Evolutionary conservation across 108 stramenopile species (phyloP).

Genomic region (Epithemia pelagica): DNA sequence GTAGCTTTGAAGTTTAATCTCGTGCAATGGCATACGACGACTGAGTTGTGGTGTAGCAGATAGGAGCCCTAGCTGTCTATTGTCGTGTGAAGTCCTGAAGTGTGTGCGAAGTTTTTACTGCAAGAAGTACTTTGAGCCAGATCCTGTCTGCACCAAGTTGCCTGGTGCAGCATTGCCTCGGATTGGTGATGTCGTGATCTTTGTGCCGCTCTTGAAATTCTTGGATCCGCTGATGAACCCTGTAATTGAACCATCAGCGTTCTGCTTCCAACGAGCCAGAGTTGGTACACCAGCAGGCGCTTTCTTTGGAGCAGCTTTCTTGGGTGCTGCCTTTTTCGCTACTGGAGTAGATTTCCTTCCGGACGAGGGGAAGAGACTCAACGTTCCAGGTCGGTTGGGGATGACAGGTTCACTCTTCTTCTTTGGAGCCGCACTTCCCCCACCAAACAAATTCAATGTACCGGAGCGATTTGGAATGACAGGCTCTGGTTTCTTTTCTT

Average conservation of each 20-base stretch:
- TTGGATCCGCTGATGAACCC: constrained; percentile 68
- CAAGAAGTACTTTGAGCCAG: constrained; percentile 77
- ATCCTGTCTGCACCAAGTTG: constrained; percentile 59
- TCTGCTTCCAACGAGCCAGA: constrained; percentile 66
- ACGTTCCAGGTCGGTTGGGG: constrained; percentile 18
- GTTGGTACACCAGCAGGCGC: constrained; percentile 48
- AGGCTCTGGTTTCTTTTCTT: neutral
- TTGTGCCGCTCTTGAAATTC: constrained; percentile 61
- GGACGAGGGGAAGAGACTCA: constrained; percentile 13
- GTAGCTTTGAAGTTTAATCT: neutral
- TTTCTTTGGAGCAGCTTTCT: constrained; percentile 19
- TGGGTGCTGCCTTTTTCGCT: constrained; percentile 12
- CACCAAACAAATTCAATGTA: constrained; percentile 41
- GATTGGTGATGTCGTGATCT: constrained; percentile 83
- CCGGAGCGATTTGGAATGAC: constrained; percentile 23
- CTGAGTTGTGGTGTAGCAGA: too few species aligned
- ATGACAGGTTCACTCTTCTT: constrained; percentile 14
- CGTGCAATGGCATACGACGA: too few species aligned
- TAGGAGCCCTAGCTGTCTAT: too few species aligned
- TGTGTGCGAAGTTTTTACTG: constrained; percentile 27
- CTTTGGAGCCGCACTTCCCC: constrained; percentile 5
- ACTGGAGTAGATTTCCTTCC: neutral
- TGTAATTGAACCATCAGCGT: constrained; percentile 71
- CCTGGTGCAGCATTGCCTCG: constrained; percentile 65
- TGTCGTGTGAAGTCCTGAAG: too few species aligned